Evolutionary conservation across 208 protist species (phyloP), one percentile per base, ranked within the genome.

Genomic region (Entamoeba dispar): DNA sequence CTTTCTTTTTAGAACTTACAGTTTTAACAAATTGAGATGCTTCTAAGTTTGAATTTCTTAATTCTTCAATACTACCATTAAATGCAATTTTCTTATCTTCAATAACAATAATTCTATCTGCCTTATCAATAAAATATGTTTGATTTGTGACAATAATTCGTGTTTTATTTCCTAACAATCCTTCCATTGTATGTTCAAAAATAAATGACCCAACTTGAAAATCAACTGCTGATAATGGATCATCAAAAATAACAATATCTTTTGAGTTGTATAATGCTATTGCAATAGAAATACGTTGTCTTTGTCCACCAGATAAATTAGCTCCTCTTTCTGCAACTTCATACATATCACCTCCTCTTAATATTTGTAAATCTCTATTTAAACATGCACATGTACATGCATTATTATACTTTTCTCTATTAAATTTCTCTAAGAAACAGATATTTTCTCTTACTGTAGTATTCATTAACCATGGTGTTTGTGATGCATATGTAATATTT

Each of bases 401-500:
- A 38, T 19, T 94, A 19, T 27, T 97, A 95, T 5, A 92, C 38
- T 19, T 93, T 77, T 27, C 94, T 22, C 52, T 97, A 27, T 52
- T 34, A 3, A 69, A 93, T 47, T 31, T 5, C 8, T 50, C 69
- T 73, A 96, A 97, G 93, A 98, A 98, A 10, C 96, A 86, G 57
- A 98, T 97, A 94, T 98, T 98, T 12, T 98, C 96, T 22, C 95
- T 93, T 10, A 98, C 27, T n/a, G 97, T 97, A 14, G 95, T 96
- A 94, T 98, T 97, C 94, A 97, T 96, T 38, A 98, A 96, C 96
- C 96, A 98, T 49, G 97, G 94, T 94, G 96, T 95, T 95, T 98
- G 97, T 15, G 97, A 95, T 55, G 96, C 96, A 93, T 97, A 98
- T 10, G 97, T 96, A 47, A 98, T 94, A 49, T 3, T 27, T n/a